A percentile compares a stretch with the other conserved stretches of the same genome.
These are phyloP conservation scores for Colletotrichum higginsianum DNA, from an alignment of 2,329 filamentous ascomycete genomes.

Conservation along the genomic window DNA sequence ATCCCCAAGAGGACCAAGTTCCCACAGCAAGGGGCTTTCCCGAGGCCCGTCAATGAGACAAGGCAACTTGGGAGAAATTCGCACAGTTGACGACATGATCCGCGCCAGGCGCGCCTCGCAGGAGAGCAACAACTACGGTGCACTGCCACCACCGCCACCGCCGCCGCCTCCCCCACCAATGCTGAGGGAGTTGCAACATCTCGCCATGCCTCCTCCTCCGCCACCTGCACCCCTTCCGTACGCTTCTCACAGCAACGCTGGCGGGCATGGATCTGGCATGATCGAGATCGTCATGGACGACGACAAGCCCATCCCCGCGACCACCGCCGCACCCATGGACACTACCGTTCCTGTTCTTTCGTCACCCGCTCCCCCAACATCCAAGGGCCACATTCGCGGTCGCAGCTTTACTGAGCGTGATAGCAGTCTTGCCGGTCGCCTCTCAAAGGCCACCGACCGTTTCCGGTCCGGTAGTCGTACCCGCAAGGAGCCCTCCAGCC, in stretches of 20 bases:
- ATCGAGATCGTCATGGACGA: slow-evolving; percentile 79
- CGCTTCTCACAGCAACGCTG: slow-evolving; percentile 56
- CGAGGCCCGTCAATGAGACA: slow-evolving; percentile 53
- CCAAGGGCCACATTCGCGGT: slow-evolving; percentile 68
- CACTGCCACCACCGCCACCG: slow-evolving; percentile 58
- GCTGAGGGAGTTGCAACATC: slow-evolving; percentile 74
- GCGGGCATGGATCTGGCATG: slow-evolving; percentile 66
- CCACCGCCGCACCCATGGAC: slow-evolving; percentile 57
- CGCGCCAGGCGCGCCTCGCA: slow-evolving; percentile 29
- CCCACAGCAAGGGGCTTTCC: slow-evolving; percentile 45
- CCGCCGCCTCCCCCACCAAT: slow-evolving; percentile 70
- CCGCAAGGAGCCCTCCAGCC: slow-evolving; percentile 61
- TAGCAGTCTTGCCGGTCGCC: slow-evolving; percentile 66
- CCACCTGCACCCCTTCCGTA: slow-evolving; percentile 72
- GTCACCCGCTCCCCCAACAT: slow-evolving; percentile 59
- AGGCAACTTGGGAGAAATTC: slow-evolving; percentile 55
- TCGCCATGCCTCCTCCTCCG: slow-evolving; percentile 73
- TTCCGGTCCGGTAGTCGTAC: slow-evolving; percentile 73
- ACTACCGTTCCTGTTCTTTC: slow-evolving; percentile 61
- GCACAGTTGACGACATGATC: slow-evolving; percentile 63
- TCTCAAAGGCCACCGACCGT: slow-evolving; percentile 72
- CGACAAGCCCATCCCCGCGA: slow-evolving; percentile 55
- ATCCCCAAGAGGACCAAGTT: slow-evolving; percentile 52
- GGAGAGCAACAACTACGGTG: slow-evolving; percentile 57
- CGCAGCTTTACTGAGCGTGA: slow-evolving; percentile 67